phyloP scores from a whole-genome alignment of 139 green algal species.

The Zygnema circumcarinatum region DNA sequence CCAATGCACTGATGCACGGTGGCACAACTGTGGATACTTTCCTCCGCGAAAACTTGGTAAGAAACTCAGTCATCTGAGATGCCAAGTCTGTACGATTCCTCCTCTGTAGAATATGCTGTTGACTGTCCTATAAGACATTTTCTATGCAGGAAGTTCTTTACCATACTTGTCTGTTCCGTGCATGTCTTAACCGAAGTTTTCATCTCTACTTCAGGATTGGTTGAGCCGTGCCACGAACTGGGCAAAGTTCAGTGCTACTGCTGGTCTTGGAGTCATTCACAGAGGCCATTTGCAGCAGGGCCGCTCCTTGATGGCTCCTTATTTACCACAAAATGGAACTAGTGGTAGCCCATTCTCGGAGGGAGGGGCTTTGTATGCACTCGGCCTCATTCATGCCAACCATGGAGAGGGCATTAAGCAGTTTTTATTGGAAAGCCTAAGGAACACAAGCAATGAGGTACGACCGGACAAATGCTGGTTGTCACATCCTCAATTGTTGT shows the following conservation, averaged over 20 bases:
- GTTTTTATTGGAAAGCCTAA: constrained; percentile 88
- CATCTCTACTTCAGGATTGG: constrained; percentile 23
- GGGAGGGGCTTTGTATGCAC: constrained; percentile 94
- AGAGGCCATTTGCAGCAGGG: constrained; percentile 82
- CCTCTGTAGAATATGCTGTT: background rate
- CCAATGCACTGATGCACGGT: constrained; percentile 95
- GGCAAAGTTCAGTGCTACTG: constrained; percentile 98
- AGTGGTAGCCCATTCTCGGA: constrained; percentile 73
- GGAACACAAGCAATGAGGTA: constrained; percentile 79
- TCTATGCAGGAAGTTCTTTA: too few species aligned
- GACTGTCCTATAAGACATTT: background rate
- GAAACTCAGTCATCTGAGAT: constrained; percentile 14
- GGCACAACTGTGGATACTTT: constrained; percentile 97
- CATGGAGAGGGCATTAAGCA: constrained; percentile 79
- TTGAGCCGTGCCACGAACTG: constrained; percentile 96
- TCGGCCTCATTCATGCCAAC: constrained; percentile 96
- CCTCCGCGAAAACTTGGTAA: constrained; percentile 76
- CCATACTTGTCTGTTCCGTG: too few species aligned
- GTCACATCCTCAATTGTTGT: too few species aligned
- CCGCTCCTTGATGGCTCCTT: constrained; percentile 87
- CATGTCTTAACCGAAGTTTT: too few species aligned
- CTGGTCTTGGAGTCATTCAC: constrained; percentile 96
- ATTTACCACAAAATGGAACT: constrained; percentile 79
- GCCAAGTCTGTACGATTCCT: background rate
- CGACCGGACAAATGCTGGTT: background rate